Conservation (phyloP, 352 stramenopile species). For the Phytophthora hybrid region DNA sequence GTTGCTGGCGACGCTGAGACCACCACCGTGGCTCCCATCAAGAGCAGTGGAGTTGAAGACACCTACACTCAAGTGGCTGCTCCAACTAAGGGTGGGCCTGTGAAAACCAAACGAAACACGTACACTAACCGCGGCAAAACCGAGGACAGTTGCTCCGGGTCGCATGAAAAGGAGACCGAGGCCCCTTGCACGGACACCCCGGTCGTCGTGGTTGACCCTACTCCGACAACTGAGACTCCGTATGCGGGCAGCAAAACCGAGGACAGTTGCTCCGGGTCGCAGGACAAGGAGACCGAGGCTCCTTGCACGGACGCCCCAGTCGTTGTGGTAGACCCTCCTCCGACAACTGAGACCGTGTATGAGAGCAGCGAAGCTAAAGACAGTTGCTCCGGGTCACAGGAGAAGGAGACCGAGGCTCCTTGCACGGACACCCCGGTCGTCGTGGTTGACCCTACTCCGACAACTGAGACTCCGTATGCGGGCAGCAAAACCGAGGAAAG, state of each 20-base stretch:
- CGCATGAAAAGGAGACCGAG: neutral
- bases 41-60: conserved; percentile 11
- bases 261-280: neutral
- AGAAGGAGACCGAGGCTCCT: neutral
- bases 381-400: neutral
- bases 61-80: neutral
- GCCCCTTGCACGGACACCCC: conserved; percentile 16
- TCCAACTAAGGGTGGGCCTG: neutral
- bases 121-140: neutral
- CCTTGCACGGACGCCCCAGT: no score
- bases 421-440: conserved; percentile 16
- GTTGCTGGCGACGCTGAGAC: neutral
- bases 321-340: no score
- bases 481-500: conserved; percentile 12
- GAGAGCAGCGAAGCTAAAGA: no score
- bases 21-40: neutral
- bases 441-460: conserved; percentile 1
- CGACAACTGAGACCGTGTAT: no score
- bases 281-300: no score
- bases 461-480: conserved; percentile 15
- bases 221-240: conserved; percentile 8
- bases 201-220: conserved; percentile 3
- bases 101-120: neutral
- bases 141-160: conserved; percentile 5
- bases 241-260: conserved; percentile 17